phyloP scores from a whole-genome alignment of 176 grass and related monocot genomes.

The Oryza brachyantha region DNA sequence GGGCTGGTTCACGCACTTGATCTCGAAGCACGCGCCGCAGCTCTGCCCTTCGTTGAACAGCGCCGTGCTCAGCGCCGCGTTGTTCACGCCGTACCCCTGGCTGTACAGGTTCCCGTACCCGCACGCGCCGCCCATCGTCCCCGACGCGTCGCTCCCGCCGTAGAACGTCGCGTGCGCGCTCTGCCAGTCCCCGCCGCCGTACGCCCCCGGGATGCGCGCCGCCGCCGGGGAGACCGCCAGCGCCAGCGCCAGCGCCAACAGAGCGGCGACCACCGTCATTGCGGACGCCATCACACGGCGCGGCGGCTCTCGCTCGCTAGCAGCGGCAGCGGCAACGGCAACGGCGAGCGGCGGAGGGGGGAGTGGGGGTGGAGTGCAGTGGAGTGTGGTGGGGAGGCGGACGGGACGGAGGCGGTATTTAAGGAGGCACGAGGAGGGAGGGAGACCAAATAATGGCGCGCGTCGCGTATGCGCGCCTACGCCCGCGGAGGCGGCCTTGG shows the following conservation, averaged over 20 bases:
- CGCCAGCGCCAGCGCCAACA: neutral
- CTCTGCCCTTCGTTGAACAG: constrained; percentile 66
- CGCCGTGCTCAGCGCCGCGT: constrained; percentile 86
- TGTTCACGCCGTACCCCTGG: constrained; percentile 79
- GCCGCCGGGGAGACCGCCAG: neutral
- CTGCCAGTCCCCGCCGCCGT: constrained; percentile 62
- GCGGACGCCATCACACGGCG: constrained; percentile 4
- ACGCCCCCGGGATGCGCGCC: constrained; percentile 52
- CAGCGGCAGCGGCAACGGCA: neutral
- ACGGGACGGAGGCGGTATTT: constrained; percentile 29
- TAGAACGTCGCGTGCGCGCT: constrained; percentile 93
- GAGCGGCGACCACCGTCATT: constrained; percentile 10
- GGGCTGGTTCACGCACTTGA: constrained; percentile 55
- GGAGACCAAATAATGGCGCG: constrained; percentile 31
- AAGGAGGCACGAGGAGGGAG: constrained; percentile 25
- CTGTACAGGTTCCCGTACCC: constrained; percentile 79
- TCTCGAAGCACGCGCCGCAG: constrained; percentile 86
- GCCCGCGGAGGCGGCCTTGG: no score
- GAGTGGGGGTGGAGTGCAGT: neutral
- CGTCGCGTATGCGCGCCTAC: neutral
- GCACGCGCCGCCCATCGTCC: constrained; percentile 91
- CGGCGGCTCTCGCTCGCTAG: neutral
- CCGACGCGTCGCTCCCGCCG: constrained; percentile 89
- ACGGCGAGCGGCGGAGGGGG: fast-evolving
- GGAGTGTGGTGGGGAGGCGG: neutral